These are phyloP conservation scores for Beta corolliflora DNA, from an alignment of 179 eudicot genomes.

Conservation along the genomic window DNA sequence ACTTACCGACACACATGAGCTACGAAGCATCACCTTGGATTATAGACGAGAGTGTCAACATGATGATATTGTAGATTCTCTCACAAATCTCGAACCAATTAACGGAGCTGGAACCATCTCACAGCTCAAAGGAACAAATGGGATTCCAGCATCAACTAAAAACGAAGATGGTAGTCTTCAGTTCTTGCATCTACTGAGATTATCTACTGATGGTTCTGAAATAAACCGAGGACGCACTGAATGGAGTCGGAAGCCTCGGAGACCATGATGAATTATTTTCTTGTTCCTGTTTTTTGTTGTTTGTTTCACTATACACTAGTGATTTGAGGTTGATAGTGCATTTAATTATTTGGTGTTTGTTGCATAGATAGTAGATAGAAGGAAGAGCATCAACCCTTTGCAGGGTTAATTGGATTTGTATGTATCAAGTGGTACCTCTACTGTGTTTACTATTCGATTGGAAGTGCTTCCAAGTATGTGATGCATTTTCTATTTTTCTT, in stretches of 20 bases:
- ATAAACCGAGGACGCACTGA: conserved; percentile 87
- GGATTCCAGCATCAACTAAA: conserved; percentile 36
- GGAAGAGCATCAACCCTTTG: conserved; percentile 12
- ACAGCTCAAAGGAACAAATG: conserved; percentile 50
- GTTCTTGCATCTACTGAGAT: conserved; percentile 77
- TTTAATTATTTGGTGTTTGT: conserved; percentile 3
- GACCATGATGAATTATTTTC: neutral
- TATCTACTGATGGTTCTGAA: conserved; percentile 62
- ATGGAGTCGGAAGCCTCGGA: conserved; percentile 71
- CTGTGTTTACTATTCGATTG: no score
- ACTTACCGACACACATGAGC: conserved; percentile 76
- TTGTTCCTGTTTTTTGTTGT: neutral
- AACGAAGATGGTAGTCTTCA: conserved; percentile 45
- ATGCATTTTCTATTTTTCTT: no score
- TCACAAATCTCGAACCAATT: conserved; percentile 53
- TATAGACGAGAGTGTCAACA: conserved; percentile 94
- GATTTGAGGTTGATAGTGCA: conserved; percentile 6
- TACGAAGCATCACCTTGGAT: conserved; percentile 80
- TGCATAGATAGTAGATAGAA: neutral
- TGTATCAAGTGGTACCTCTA: conserved; percentile 15
- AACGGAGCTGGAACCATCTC: conserved; percentile 26
- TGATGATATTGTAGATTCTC: conserved; percentile 84
- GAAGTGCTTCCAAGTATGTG: no score
- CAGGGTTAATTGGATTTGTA: conserved; percentile 11
- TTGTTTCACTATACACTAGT: neutral